A percentile compares a stretch with the other conserved stretches of the same genome.
phyloP scores from a whole-genome alignment of 768 basidiomycete species.

The Mycena venus region DNA sequence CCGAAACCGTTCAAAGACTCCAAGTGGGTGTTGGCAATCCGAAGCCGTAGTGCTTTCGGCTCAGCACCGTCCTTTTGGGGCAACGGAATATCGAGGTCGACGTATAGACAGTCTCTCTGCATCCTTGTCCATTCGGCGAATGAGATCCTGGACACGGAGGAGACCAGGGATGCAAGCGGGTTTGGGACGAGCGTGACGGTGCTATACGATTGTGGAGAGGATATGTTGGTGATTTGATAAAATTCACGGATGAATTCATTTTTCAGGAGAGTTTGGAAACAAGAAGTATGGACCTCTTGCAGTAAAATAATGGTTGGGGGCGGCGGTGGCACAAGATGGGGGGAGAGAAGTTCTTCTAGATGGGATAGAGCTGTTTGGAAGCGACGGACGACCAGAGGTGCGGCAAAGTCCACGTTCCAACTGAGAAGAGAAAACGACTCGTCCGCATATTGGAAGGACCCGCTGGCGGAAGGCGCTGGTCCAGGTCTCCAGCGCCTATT shows the following conservation, averaged over 20 bases:
- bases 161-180: constrained; percentile 48
- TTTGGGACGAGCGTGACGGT: constrained; percentile 62
- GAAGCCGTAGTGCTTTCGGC: constrained; percentile 45
- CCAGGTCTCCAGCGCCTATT: neutral
- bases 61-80: constrained; percentile 38
- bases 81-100: constrained; percentile 57
- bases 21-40: constrained; percentile 66
- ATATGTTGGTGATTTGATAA: constrained; percentile 57
- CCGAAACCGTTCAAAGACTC: constrained; percentile 60
- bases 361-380: constrained; percentile 51
- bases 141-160: constrained; percentile 48
- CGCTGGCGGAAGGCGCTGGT: neutral
- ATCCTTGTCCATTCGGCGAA: constrained; percentile 56
- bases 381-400: constrained; percentile 42
- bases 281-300: constrained; percentile 56
- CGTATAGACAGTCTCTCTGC: constrained; percentile 59
- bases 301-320: constrained; percentile 59
- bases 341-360: constrained; percentile 45
- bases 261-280: constrained; percentile 53
- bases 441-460: neutral
- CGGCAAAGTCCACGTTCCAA: constrained; percentile 65
- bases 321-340: constrained; percentile 39
- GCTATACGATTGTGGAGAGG: constrained; percentile 59
- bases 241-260: constrained; percentile 59
- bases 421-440: constrained; percentile 47